These are phyloP conservation scores for Gyrodon lividus DNA, from an alignment of 768 basidiomycete genomes.

Conservation along the genomic window DNA sequence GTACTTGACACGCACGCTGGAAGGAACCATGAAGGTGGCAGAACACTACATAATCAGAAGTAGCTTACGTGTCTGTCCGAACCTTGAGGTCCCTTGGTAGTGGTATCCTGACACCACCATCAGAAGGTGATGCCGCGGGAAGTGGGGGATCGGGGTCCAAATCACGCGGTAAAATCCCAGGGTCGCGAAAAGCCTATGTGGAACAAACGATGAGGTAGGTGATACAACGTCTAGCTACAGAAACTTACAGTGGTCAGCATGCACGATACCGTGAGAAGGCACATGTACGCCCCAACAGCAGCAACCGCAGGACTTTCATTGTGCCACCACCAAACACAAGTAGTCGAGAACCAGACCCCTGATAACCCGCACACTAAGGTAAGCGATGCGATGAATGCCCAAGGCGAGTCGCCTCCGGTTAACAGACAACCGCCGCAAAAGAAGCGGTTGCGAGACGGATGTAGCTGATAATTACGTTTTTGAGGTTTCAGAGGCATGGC, in stretches of 20 bases:
- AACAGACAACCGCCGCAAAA: slow-evolving; percentile 70
- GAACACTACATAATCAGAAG: background rate
- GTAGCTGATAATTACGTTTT: slow-evolving; percentile 57
- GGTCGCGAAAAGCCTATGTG: slow-evolving; percentile 69
- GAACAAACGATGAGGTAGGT: slow-evolving; percentile 5
- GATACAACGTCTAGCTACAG: slow-evolving; percentile 1
- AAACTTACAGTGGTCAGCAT: slow-evolving; percentile 74
- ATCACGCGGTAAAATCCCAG: slow-evolving; percentile 86
- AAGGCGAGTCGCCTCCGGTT: slow-evolving; percentile 83
- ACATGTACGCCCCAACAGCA: slow-evolving; percentile 60
- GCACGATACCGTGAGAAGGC: slow-evolving; percentile 64
- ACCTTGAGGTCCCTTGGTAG: slow-evolving; percentile 83
- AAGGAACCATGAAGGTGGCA: background rate
- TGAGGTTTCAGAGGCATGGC: slow-evolving; percentile 32
- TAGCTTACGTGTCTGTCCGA: slow-evolving; percentile 68
- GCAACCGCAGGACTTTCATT: slow-evolving; percentile 72
- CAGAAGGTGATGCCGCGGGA: slow-evolving; percentile 58
- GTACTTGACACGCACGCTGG: slow-evolving; percentile 87
- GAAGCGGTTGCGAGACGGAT: slow-evolving; percentile 76
- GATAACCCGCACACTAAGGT: slow-evolving; percentile 62
- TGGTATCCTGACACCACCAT: slow-evolving; percentile 60
- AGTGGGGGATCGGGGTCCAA: slow-evolving; percentile 86
- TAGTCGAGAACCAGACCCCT: slow-evolving; percentile 85
- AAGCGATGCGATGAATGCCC: slow-evolving; percentile 73
- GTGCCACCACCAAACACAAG: slow-evolving; percentile 87